A percentile compares a stretch with the other conserved stretches of the same genome.
These are phyloP conservation scores for Phyllosticta paracitricarpa DNA, from an alignment of 2,329 filamentous ascomycete genomes.

Conservation along the genomic window DNA sequence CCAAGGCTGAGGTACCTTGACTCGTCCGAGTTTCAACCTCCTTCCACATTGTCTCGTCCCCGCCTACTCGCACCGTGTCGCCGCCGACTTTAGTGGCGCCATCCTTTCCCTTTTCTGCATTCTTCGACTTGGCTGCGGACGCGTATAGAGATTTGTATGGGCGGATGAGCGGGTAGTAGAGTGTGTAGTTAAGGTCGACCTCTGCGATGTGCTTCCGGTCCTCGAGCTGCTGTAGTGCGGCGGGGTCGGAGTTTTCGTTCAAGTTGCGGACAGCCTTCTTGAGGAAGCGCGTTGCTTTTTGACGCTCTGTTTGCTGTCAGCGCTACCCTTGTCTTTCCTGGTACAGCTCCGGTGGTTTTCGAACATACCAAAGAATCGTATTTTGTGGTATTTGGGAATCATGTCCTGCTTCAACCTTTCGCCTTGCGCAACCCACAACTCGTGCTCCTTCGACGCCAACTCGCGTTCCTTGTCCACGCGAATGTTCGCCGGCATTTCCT, in stretches of 20 bases:
- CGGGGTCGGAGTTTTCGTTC: conserved; percentile 37
- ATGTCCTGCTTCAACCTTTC: conserved; percentile 57
- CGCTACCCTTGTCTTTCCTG: background rate
- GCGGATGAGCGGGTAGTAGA: conserved; percentile 61
- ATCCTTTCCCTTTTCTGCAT: conserved; percentile 20
- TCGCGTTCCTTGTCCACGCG: conserved; percentile 63
- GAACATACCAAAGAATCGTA: conserved; percentile 66
- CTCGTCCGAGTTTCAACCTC: conserved; percentile 55
- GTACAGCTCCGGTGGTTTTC: conserved; percentile 11
- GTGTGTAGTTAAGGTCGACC: conserved; percentile 66
- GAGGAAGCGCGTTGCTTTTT: conserved; percentile 58
- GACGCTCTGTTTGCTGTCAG: conserved; percentile 44
- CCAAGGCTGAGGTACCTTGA: conserved; percentile 40
- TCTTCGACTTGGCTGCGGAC: conserved; percentile 18
- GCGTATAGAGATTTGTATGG: conserved; percentile 54
- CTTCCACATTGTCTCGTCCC: conserved; percentile 55
- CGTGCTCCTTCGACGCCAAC: conserved; percentile 54
- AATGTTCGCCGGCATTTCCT: conserved; percentile 56
- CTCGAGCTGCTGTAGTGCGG: conserved; percentile 45
- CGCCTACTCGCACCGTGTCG: conserved; percentile 24
- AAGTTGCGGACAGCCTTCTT: conserved; percentile 56
- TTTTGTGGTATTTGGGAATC: conserved; percentile 73
- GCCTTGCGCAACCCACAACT: conserved; percentile 48
- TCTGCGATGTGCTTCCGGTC: conserved; percentile 56
- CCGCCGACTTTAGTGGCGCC: conserved; percentile 4